These are phyloP conservation scores for Pleodorina starrii DNA, from an alignment of 139 green algal genomes.

Conservation along the genomic window DNA sequence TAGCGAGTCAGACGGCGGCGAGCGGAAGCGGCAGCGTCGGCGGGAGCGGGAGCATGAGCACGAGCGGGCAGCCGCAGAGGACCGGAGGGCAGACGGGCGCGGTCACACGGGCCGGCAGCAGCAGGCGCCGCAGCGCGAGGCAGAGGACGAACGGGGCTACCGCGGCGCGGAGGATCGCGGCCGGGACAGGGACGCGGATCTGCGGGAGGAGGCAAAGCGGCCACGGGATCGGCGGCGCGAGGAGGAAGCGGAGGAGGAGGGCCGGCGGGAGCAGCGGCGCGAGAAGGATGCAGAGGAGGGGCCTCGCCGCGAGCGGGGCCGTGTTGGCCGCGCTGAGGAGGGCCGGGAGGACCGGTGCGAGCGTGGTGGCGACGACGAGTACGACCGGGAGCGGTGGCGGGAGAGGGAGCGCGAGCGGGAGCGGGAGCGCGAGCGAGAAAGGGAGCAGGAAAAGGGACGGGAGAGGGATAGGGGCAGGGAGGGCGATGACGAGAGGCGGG, in stretches of 20 bases:
- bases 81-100: too few relatives aligned
- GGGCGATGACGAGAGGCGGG: background rate
- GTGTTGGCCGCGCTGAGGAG: too few relatives aligned
- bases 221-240: background rate
- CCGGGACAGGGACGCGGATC: background rate
- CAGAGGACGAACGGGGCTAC: background rate
- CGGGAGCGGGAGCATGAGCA: background rate
- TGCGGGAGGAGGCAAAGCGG: background rate
- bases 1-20: background rate
- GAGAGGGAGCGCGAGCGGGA: conserved; percentile 10
- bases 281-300: too few relatives aligned
- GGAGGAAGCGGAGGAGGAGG: background rate
- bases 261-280: background rate
- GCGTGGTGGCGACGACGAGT: background rate
- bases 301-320: too few relatives aligned
- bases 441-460: background rate
- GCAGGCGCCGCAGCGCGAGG: background rate
- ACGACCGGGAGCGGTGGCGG: background rate
- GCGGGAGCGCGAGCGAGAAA: background rate
- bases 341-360: background rate
- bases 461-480: background rate
- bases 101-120: background rate
- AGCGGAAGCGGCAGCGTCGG: background rate
- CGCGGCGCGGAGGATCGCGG: background rate
- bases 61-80: too few relatives aligned